phyloP scores from a whole-genome alignment of 2,329 filamentous ascomycete genomes.

The Bretziella fagacearum region DNA sequence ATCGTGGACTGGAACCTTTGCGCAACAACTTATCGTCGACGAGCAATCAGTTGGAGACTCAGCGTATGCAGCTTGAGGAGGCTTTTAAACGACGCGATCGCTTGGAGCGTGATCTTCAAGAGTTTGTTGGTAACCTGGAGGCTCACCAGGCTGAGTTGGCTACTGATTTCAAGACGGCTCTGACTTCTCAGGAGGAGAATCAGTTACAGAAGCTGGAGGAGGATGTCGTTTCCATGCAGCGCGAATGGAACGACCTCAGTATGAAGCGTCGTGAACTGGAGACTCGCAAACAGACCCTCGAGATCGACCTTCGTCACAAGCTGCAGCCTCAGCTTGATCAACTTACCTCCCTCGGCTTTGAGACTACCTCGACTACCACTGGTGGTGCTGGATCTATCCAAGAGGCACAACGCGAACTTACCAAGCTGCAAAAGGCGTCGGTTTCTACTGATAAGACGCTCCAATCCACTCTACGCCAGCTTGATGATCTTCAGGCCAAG shows the following conservation, averaged over 20 bases:
- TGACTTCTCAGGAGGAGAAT: conserved; percentile 66
- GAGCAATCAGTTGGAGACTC: conserved; percentile 55
- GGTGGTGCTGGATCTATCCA: conserved; percentile 40
- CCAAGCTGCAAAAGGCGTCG: conserved; percentile 55
- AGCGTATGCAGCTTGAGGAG: conserved; percentile 54
- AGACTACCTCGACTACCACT: conserved; percentile 29
- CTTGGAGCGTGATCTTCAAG: conserved; percentile 58
- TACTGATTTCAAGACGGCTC: conserved; percentile 81
- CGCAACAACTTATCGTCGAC: conserved; percentile 61
- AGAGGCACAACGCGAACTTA: conserved; percentile 65
- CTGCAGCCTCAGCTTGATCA: conserved; percentile 76
- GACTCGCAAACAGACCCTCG: conserved; percentile 62
- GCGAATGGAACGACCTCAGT: conserved; percentile 59
- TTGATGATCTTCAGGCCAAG: conserved; percentile 36
- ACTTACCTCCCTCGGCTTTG: conserved; percentile 58
- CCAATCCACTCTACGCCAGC: conserved; percentile 53
- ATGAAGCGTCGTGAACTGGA: conserved; percentile 61
- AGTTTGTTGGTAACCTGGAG: conserved; percentile 55
- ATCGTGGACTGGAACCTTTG: conserved; percentile 67
- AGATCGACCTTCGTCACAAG: conserved; percentile 79
- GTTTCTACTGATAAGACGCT: conserved; percentile 51
- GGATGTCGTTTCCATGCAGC: conserved; percentile 56
- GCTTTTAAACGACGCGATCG: conserved; percentile 48
- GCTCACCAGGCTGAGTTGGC: conserved; percentile 66
- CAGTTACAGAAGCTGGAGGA: conserved; percentile 56